Percentiles rank a stretch among this genome's conserved stretches.
Evolutionary conservation across 1,139 yeast species (phyloP).

Genomic region (Taphrina flavorubra): DNA sequence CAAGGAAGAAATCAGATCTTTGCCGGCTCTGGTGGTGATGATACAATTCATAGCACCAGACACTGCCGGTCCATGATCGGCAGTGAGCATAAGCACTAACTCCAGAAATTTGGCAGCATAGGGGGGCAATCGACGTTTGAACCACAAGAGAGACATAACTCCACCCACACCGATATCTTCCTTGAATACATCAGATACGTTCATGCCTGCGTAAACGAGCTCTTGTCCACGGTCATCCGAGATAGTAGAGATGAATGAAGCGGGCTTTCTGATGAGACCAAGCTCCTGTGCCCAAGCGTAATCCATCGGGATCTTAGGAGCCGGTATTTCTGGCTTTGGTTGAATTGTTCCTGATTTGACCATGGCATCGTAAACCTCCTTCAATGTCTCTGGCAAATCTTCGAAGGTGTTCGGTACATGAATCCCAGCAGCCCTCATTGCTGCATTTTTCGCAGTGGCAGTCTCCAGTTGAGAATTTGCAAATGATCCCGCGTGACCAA

Average conservation of each 20-base stretch:
- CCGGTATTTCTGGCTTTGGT: constrained; percentile 56
- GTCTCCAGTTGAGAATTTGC: constrained; percentile 59
- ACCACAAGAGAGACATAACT: constrained; percentile 59
- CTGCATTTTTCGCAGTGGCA: constrained; percentile 56
- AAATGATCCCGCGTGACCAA: constrained; percentile 59
- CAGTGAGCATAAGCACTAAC: constrained; percentile 59
- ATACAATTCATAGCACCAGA: constrained; percentile 60
- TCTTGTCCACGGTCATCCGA: constrained; percentile 60
- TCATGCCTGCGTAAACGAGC: constrained; percentile 57
- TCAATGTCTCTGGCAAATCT: constrained; percentile 56
- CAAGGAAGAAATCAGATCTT: constrained; percentile 57
- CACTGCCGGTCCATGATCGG: constrained; percentile 60
- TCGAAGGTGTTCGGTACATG: constrained; percentile 58
- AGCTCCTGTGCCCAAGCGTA: constrained; percentile 60
- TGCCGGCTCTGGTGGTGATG: constrained; percentile 59
- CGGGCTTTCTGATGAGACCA: constrained; percentile 58
- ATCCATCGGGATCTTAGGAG: constrained; percentile 59
- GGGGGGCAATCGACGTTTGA: constrained; percentile 56
- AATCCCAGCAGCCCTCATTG: constrained; percentile 58
- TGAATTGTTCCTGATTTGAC: constrained; percentile 54
- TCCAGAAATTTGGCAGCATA: constrained; percentile 58
- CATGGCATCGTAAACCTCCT: constrained; percentile 53
- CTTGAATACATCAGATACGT: constrained; percentile 58
- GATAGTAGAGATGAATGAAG: constrained; percentile 58
- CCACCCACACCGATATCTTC: constrained; percentile 59